Evolutionary conservation across 2,329 filamentous ascomycete species (phyloP), one percentile per base, ranked within the genome.

Genomic region (Bretziella fagacearum): DNA sequence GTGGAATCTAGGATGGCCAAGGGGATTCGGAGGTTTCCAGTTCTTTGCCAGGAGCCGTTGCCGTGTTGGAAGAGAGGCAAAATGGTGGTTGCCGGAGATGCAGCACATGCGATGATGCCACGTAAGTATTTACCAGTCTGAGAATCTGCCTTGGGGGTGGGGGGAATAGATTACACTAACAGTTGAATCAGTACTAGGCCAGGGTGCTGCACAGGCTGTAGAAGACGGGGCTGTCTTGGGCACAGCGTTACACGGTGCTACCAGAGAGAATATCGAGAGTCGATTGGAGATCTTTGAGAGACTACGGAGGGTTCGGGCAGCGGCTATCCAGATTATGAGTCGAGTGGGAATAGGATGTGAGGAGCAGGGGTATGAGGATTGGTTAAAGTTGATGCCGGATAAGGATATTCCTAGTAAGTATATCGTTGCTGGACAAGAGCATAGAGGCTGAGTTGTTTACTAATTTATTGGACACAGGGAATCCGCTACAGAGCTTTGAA

Each of bases 51-150:
- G 15, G 50, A 52, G 1, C 62, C 61, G 0, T 52, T 64, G 2
- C 46, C 56, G 1, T 57, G 49, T 0, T 64, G 61, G 61, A 54
- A 52, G 11, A 59, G 57, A 29, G 60, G 55, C 0, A 54, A 54
- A 5, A 50, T 63, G 48, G 52, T 57, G 2, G 54, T 64, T 2
- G 56, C 57, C 11, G 62, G 62, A 4, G 62, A 65, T 36, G 59
- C 62, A 0, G 62, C 62, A 0, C 62, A 64, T 47, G 61, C 61
- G 0, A 63, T 63, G 58, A 56, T 64, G 8, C 62, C 32, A n/a
- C 32, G 44, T 46, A 46, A 46, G 32, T 37, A 3, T 25, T 18
- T 23, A 29, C 6, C 13, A 37, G n/a, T 6, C 2, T 11, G 15
- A n/a, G n/a, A n/a, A n/a, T n/a, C n/a, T n/a, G n/a, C n/a, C n/a